Base-by-base conservation (phyloP, 2,329 filamentous ascomycete genomes). In the Byssothecium circinans region DNA sequence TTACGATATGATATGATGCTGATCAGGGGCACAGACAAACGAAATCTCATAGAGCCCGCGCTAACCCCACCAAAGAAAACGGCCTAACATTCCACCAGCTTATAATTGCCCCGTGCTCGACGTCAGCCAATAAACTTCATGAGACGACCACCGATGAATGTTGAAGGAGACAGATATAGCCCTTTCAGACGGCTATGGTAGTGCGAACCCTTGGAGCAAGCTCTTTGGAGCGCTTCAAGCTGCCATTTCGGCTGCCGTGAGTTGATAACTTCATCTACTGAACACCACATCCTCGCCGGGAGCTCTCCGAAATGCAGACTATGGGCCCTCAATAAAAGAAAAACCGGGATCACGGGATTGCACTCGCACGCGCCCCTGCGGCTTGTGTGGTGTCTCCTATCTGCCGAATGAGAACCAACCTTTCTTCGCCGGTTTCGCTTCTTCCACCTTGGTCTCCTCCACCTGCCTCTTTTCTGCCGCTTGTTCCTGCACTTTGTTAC, bases 381-480 rank as follows among this genome's bases (percentile, higher is more conserved):
- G 23, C 38, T 37, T 37, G 23, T 41, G 39, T 47, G n/a, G 41
- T 40, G 27, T 46, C 38, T 29, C 34, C 59, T 66, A 77, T 53
- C 75, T 67, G 30, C 76, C 75, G 65, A 78, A 79, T 14, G 74
- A 73, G 59, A 78, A 78, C 76, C 76, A 79, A 1, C 76, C 76
- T 63, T 71, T 76, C 69, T 76, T 78, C 53, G 71, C 73, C 46
- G 68, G 64, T 50, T 71, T 69, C 55, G 65, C 64, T 53, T 72
- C 69, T 49, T 65, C 60, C 55, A 41, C 50, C 49, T 53, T 47
- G 41, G 53, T 58, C 51, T 62, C 60, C 47, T 61, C 60, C 46
- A 40, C 51, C 43, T 52, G 59, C 44, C 56, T 59, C 51, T 56
- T 58, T 32, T 56, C 56, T 56, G 62, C 35, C 43, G 54, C 54